phyloP scores from a whole-genome alignment of 2,329 filamentous ascomycete genomes.

The Parascedosporium putredinis region DNA sequence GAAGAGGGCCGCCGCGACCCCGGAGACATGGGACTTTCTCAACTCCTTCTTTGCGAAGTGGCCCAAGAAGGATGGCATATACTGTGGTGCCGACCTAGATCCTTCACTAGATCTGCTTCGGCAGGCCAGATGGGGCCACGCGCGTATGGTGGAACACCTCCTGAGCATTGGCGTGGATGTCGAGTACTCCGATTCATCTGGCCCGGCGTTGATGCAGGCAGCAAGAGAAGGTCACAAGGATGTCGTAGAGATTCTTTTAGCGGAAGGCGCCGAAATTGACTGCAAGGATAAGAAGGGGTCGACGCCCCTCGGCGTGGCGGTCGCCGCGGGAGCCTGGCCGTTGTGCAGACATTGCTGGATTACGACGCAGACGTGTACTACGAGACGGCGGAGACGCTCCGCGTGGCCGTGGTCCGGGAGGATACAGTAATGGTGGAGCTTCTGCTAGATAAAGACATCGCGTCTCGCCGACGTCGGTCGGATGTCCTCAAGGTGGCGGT shows the following conservation, averaged over 20 bases:
- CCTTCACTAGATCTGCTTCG: background rate
- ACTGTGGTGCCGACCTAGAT: no score
- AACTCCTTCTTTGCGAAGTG: no score
- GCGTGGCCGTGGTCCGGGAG: background rate
- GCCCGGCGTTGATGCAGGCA: conserved; percentile 1
- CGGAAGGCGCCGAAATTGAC: background rate
- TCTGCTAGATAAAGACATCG: background rate
- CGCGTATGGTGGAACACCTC: background rate
- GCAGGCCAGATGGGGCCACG: background rate
- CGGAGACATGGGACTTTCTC: no score
- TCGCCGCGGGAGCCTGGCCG: background rate
- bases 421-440: conserved; percentile 1
- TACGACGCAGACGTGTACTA: background rate
- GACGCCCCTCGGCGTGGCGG: no score
- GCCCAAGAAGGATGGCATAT: no score
- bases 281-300: no score
- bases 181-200: background rate
- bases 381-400: background rate
- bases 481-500: background rate
- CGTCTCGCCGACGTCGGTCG: background rate
- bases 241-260: background rate
- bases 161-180: background rate
- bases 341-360: conserved; percentile 1
- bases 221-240: background rate
- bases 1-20: no score